Percentiles rank a stretch among this genome's conserved stretches.
Evolutionary conservation across 2,329 filamentous ascomycete genomes (phyloP).

Genomic region (Emmonsiellopsis sp.): DNA sequence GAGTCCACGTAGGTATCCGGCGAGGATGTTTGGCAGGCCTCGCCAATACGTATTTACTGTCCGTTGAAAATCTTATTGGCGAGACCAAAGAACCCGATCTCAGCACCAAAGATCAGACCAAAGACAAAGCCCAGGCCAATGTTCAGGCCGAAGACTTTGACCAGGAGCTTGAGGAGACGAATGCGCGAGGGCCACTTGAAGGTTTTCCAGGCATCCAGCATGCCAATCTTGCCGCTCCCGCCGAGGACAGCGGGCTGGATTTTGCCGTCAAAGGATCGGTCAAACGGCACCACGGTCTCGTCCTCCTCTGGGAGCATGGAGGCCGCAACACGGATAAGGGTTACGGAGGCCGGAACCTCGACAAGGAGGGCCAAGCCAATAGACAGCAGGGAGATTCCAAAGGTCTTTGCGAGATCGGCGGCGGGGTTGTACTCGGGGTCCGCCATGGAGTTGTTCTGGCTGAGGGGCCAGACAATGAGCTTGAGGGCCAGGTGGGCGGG

Average conservation of each 20-base stretch:
- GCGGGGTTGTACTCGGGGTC: constrained; percentile 22
- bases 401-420: constrained; percentile 24
- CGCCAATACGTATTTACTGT: too few relatives aligned
- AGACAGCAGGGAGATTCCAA: constrained; percentile 25
- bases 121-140: constrained; percentile 41
- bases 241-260: constrained; percentile 66
- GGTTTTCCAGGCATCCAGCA: constrained; percentile 68
- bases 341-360: constrained; percentile 65
- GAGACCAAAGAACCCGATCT: constrained; percentile 43
- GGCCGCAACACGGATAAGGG: constrained; percentile 74
- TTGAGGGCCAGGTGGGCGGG: constrained; percentile 33
- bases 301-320: constrained; percentile 73
- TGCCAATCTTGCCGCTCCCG: constrained; percentile 59
- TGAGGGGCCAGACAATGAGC: constrained; percentile 38
- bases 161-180: constrained; percentile 63
- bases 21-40: too few relatives aligned
- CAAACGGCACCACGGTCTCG: constrained; percentile 80
- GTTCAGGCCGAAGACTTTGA: constrained; percentile 57
- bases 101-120: constrained; percentile 40
- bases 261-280: constrained; percentile 72
- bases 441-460: constrained; percentile 16
- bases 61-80: not conserved
- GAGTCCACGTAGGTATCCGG: too few relatives aligned
- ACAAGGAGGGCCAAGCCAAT: constrained; percentile 48
- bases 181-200: constrained; percentile 65